These are phyloP conservation scores for Spergularia marina DNA, from an alignment of 148 eudicot species.

Conservation along the genomic window DNA sequence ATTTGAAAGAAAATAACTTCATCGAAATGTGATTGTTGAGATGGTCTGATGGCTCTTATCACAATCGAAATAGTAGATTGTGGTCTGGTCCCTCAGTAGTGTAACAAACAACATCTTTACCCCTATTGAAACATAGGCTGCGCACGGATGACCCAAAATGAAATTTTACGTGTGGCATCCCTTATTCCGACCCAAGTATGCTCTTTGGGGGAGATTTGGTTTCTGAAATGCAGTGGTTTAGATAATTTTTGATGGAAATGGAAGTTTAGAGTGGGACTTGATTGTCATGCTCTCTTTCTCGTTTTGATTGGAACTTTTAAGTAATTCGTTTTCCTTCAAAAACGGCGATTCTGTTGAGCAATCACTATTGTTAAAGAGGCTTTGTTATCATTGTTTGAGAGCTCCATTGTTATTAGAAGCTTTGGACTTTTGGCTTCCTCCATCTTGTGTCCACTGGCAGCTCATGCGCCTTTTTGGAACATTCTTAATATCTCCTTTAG, in stretches of 20 bases:
- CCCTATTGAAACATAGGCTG: too few species aligned
- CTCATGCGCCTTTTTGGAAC: background rate
- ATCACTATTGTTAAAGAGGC: background rate
- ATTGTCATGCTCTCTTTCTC: background rate
- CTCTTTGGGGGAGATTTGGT: too few species aligned
- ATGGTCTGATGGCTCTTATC: too few species aligned
- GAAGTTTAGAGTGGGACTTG: background rate
- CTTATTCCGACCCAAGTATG: too few species aligned
- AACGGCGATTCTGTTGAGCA: background rate
- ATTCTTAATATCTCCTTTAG: background rate
- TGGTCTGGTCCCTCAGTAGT: too few species aligned
- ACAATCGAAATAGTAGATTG: too few species aligned
- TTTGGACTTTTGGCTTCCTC: background rate
- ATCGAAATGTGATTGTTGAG: too few species aligned
- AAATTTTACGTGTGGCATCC: too few species aligned
- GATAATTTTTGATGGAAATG: slow-evolving; percentile 2
- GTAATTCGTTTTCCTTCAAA: background rate
- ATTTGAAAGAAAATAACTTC: background rate
- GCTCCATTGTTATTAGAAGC: background rate
- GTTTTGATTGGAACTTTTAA: background rate
- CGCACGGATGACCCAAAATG: too few species aligned
- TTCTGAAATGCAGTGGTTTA: too few species aligned
- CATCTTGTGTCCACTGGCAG: background rate
- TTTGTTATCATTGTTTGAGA: slow-evolving; percentile 7
- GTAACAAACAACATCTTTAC: too few species aligned